Conservation (phyloP, 345 rosid genomes). For the Rhodamnia rubescens region DNA sequence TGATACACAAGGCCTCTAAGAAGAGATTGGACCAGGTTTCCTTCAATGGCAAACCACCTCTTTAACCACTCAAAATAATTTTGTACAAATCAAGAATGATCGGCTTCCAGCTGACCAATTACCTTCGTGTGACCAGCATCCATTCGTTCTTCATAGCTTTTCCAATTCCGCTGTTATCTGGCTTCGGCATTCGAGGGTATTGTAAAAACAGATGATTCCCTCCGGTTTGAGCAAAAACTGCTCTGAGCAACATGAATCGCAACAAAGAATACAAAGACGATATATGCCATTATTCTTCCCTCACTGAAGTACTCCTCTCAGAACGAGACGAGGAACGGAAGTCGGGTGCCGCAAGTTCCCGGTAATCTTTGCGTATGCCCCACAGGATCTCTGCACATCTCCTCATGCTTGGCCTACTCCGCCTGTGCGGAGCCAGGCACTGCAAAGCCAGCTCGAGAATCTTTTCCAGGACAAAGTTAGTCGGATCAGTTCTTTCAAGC, state of each 20-base stretch:
- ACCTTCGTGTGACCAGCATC: not conserved
- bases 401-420: constrained; percentile 70
- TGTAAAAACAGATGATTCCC: not conserved
- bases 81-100: not conserved
- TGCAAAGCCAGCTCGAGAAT: constrained; percentile 62
- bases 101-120: not conserved
- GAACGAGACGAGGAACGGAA: constrained; percentile 23
- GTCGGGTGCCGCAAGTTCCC: constrained; percentile 30
- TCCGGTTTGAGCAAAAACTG: not conserved
- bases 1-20: not conserved
- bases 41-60: not conserved
- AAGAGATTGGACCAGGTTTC: not conserved
- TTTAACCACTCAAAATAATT: not conserved
- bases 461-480: constrained; percentile 52
- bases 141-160: not conserved
- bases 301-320: constrained; percentile 10
- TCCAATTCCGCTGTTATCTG: not conserved
- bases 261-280: not conserved
- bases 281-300: constrained; percentile 6
- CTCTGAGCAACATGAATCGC: not conserved
- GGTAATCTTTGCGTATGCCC: constrained; percentile 78
- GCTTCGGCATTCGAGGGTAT: not conserved
- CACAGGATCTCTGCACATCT: constrained; percentile 80
- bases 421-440: constrained; percentile 67
- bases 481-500: constrained; percentile 38